Base-by-base conservation (phyloP, 108 stramenopile species). In the Cyclotella baltica region DNA sequence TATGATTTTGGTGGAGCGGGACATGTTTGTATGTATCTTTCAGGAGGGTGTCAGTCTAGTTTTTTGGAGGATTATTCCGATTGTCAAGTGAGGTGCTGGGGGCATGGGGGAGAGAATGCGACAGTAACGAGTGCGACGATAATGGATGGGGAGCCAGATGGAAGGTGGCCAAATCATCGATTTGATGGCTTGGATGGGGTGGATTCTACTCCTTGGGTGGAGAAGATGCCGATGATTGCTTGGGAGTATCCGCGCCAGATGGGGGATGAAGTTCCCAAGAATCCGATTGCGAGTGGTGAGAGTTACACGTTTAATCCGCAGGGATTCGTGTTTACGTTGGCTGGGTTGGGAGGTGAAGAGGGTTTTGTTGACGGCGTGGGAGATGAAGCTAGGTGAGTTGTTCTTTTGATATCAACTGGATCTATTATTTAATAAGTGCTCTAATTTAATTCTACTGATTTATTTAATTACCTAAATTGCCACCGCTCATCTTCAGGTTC, bases 61-160 rank as follows among this genome's bases (percentile, higher is more conserved):
- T 75, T 82, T 57, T 73, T 50, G 2, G 30, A 59, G 0, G 87
- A 92, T 78, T 93, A 88, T 67, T 83, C 88, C 27, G 57, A 38
- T 8, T 96, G 95, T 72, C 50, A 72, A n/a, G 40, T 83, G 61
- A 79, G 93, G 29, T 92, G 92, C 72, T 89, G 93, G 93, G 88
- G 95, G 13, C 28, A 87, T 46, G 87, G 81, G 11, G 76, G 63
- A 57, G 34, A 35, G 20, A 70, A 73, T 62, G 77, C 62, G 19
- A 62, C 72, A 5, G 62, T 55, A 18, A 58, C 53, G 8, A n/a
- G 22, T 52, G 46, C 61, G 36, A 85, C 70, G 22, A 59, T 3
- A 35, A 58, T 76, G 56, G 66, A 70, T 31, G 61, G 62, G 1
- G 59, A 67, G 22, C 68, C 62, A 3, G 64, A 72, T 72, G 75